These are phyloP conservation scores for Calcarisporium arbuscula DNA, from an alignment of 2,329 filamentous ascomycete species.

Conservation along the genomic window DNA sequence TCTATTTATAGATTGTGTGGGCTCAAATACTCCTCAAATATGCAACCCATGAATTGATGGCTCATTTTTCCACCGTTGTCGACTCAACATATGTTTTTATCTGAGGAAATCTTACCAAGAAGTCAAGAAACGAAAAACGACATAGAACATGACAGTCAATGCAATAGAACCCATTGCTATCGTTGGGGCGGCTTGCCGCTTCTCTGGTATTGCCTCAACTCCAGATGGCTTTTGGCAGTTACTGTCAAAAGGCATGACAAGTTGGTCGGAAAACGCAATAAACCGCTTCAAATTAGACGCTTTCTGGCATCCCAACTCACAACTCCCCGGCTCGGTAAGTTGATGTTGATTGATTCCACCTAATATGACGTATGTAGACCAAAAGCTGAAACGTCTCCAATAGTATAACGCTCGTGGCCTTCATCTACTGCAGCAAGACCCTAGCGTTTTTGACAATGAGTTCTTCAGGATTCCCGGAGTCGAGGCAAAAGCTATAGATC, in stretches of 20 bases:
- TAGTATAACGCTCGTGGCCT: conserved; percentile 6
- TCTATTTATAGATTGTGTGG: too few species aligned
- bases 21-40: too few species aligned
- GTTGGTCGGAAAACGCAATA: conserved; percentile 9
- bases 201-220: conserved; percentile 26
- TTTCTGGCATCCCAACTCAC: conserved; percentile 9
- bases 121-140: too few species aligned
- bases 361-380: too few species aligned
- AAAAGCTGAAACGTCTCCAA: not conserved
- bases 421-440: conserved; percentile 8
- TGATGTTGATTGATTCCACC: too few species aligned
- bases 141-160: too few species aligned
- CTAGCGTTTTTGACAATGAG: conserved; percentile 8
- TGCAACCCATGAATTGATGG: too few species aligned
- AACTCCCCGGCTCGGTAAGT: conserved; percentile 8
- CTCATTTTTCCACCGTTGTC: too few species aligned
- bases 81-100: too few species aligned
- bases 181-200: conserved; percentile 33
- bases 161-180: conserved; percentile 36
- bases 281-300: conserved; percentile 8
- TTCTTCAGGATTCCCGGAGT: conserved; percentile 9
- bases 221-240: conserved; percentile 30
- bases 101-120: too few species aligned
- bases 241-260: conserved; percentile 16
- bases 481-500: conserved; percentile 10